phyloP scores from a whole-genome alignment of 495 filamentous ascomycete genomes.

The Pseudomonodictys pantanalensis region DNA sequence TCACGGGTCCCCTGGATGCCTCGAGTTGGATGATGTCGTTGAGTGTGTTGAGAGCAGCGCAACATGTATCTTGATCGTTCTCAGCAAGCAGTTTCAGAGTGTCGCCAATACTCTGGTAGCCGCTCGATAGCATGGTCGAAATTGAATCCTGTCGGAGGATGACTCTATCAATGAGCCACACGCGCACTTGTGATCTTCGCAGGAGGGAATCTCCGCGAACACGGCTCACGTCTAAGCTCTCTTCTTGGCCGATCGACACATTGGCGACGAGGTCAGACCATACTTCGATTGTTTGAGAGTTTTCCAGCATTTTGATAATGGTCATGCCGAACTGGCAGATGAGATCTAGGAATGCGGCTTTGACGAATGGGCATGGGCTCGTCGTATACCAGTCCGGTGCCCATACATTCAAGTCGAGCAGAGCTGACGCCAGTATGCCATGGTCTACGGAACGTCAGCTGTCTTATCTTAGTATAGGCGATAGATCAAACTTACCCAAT shows the following conservation, averaged over 20 bases:
- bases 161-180: background rate
- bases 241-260: background rate
- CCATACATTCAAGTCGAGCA: background rate
- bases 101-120: background rate
- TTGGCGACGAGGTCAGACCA: conserved; percentile 2
- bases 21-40: background rate
- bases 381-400: background rate
- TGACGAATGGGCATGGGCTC: conserved; percentile 29
- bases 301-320: background rate
- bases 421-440: background rate
- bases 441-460: background rate
- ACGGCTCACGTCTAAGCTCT: background rate
- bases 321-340: conserved; percentile 14
- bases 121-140: background rate
- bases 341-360: conserved; percentile 21
- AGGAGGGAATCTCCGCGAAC: background rate
- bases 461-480: background rate
- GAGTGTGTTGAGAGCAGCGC: conserved; percentile 5
- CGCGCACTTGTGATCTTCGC: background rate
- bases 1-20: background rate
- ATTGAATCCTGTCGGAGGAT: background rate
- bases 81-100: background rate
- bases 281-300: background rate
- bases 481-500: background rate
- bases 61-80: conserved; percentile 22